phyloP scores from a whole-genome alignment of 345 rosid genomes.

The Melaleuca alternifolia region DNA sequence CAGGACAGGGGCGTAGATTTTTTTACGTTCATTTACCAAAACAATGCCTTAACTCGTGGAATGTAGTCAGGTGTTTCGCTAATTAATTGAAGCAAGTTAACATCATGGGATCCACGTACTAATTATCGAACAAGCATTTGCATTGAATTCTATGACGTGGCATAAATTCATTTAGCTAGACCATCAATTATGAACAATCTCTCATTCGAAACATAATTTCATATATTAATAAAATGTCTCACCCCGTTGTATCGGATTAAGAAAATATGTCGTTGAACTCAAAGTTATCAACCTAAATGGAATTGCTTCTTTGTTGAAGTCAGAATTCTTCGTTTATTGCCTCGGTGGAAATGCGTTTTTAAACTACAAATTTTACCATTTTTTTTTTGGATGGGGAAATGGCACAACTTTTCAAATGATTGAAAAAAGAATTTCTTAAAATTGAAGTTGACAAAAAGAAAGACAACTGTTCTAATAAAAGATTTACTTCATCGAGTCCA shows the following conservation, averaged over 20 bases:
- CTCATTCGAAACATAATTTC: not conserved
- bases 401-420: not conserved
- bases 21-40: not conserved
- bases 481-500: no score
- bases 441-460: no score
- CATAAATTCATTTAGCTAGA: not conserved
- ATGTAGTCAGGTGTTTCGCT: not conserved
- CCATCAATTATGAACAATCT: not conserved
- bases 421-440: not conserved
- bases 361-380: not conserved
- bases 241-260: not conserved
- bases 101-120: not conserved
- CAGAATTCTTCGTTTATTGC: not conserved
- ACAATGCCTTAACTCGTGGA: not conserved
- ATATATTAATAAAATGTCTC: not conserved
- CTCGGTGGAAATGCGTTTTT: accelerated
- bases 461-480: no score
- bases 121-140: not conserved
- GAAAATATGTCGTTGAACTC: not conserved
- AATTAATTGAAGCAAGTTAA: not conserved
- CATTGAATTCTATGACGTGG: no score
- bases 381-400: not conserved
- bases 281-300: not conserved
- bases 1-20: not conserved
- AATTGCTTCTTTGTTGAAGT: not conserved